Conservation (phyloP, 495 filamentous ascomycete genomes). For the Saxophila tyrrhenica region DNA sequence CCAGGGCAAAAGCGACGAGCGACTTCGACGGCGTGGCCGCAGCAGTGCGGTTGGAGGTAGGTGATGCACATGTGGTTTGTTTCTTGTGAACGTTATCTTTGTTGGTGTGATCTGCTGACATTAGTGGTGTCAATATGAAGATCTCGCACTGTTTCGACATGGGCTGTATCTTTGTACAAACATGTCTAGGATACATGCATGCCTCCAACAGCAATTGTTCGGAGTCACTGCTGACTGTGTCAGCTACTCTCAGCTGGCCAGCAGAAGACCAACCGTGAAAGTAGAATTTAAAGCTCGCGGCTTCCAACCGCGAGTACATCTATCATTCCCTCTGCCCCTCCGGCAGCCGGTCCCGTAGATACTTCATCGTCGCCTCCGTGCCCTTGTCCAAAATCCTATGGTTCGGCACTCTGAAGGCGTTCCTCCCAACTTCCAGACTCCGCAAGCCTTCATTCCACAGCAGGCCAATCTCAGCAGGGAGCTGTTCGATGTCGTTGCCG, state of each 20-base stretch:
- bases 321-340: background rate
- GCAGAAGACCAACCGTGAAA: background rate
- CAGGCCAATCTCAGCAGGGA: constrained; percentile 70
- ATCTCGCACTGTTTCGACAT: too few relatives aligned
- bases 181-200: background rate
- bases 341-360: constrained; percentile 68
- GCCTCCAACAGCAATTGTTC: background rate
- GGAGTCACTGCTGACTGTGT: background rate
- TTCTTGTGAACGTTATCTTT: background rate
- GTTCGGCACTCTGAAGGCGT: constrained; percentile 75
- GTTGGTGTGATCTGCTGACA: background rate
- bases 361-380: constrained; percentile 74
- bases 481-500: constrained; percentile 67
- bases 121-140: background rate
- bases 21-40: background rate
- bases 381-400: constrained; percentile 79
- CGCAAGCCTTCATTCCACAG: constrained; percentile 43
- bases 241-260: background rate
- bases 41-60: background rate
- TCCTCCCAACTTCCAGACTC: constrained; percentile 59
- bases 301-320: background rate
- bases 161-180: too few relatives aligned
- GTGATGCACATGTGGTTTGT: background rate
- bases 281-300: background rate
- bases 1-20: background rate